Evolutionary conservation across 768 basidiomycete genomes (phyloP).

Genomic region (Suillus spraguei): DNA sequence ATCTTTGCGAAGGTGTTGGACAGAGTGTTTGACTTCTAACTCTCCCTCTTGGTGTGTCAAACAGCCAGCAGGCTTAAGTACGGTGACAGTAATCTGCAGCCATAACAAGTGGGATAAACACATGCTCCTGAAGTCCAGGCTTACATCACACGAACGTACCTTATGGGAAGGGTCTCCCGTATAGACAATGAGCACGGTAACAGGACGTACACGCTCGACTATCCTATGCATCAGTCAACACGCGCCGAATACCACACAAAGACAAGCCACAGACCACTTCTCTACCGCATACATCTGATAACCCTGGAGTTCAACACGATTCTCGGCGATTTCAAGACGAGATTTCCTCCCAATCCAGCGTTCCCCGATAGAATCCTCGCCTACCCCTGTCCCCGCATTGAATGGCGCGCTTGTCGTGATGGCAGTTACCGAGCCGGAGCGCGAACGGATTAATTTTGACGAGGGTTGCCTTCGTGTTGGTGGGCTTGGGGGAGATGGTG

Average conservation of each 20-base stretch:
- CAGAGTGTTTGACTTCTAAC: conserved; percentile 60
- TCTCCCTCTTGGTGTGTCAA: conserved; percentile 48
- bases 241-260: neutral
- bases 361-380: conserved; percentile 28
- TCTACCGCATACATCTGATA: conserved; percentile 89
- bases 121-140: conserved; percentile 8
- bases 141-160: conserved; percentile 33
- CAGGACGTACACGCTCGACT: conserved; percentile 61
- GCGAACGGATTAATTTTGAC: conserved; percentile 33
- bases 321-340: conserved; percentile 51
- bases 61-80: conserved; percentile 47
- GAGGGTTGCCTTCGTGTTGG: conserved; percentile 27
- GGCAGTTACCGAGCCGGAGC: conserved; percentile 33
- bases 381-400: conserved; percentile 11
- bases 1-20: conserved; percentile 64
- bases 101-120: conserved; percentile 19
- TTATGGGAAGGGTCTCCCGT: conserved; percentile 76
- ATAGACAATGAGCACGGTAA: conserved; percentile 70
- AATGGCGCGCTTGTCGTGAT: conserved; percentile 20
- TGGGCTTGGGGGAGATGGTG: conserved; percentile 17
- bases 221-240: conserved; percentile 46
- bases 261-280: conserved; percentile 56
- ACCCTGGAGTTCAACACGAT: conserved; percentile 49
- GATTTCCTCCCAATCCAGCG: conserved; percentile 49
- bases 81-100: conserved; percentile 59